Conservation (phyloP, 2,329 filamentous ascomycete genomes). For the Sporothrix pseudoabietina region DNA sequence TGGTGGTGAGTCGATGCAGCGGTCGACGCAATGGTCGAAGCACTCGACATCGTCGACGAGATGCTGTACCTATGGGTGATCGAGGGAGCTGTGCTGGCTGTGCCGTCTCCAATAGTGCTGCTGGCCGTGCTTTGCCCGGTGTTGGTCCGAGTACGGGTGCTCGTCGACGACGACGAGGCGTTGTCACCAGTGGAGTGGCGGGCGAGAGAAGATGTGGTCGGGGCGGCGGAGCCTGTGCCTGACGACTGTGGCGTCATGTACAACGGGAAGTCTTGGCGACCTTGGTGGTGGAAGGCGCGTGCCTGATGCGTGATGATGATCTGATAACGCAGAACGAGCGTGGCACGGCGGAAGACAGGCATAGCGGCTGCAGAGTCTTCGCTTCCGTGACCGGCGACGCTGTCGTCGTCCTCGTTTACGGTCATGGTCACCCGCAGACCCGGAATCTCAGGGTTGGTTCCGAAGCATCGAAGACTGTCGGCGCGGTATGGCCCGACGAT, state of each 20-base stretch:
- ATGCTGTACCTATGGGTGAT: background rate
- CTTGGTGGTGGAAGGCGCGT: background rate
- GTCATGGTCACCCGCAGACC: constrained; percentile 36
- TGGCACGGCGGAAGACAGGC: constrained; percentile 24
- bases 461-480: constrained; percentile 33
- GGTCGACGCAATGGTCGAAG: background rate
- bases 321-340: constrained; percentile 32
- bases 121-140: background rate
- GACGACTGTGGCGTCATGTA: background rate
- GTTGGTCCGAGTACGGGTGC: background rate
- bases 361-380: background rate
- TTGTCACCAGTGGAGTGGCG: background rate
- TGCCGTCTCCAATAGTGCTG: background rate
- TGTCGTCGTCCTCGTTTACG: constrained; percentile 23
- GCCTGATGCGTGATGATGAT: constrained; percentile 30
- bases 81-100: background rate
- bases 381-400: background rate
- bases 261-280: background rate
- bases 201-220: background rate
- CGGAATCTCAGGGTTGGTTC: constrained; percentile 31
- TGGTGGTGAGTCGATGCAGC: constrained; percentile 20
- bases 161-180: background rate
- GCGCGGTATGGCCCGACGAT: constrained; percentile 32
- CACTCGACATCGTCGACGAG: background rate
- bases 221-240: background rate